Percentiles rank a stretch among this genome's conserved stretches.
phyloP scores from a whole-genome alignment of 1,139 yeast genomes.

The Diutina catenulata region DNA sequence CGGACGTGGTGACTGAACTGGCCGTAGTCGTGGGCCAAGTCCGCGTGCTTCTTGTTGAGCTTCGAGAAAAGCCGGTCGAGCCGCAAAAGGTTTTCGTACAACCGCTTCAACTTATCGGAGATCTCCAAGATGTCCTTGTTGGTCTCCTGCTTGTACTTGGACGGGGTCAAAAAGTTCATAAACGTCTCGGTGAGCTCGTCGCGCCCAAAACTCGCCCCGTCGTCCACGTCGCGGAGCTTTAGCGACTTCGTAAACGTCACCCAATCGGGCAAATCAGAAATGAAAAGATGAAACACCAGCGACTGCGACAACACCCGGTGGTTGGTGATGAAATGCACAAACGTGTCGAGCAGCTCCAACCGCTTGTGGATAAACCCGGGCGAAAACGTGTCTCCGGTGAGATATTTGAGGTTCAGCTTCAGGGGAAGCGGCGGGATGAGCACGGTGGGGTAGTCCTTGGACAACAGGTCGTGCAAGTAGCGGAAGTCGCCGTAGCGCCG shows the following conservation, averaged over 20 bases:
- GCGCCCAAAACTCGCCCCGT: conserved; percentile 11
- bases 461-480: conserved; percentile 60
- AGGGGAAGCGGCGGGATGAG: conserved; percentile 93
- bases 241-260: conserved; percentile 59
- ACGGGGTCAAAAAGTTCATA: conserved; percentile 82
- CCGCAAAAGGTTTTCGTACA: conserved; percentile 71
- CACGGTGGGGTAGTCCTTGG: conserved; percentile 71
- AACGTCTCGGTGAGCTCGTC: conserved; percentile 75
- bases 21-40: conserved; percentile 59
- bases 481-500: conserved; percentile 79
- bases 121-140: conserved; percentile 76
- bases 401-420: conserved; percentile 78
- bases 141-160: conserved; percentile 53
- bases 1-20: conserved; percentile 61
- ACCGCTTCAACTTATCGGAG: conserved; percentile 67
- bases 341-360: conserved; percentile 72
- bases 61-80: conserved; percentile 70
- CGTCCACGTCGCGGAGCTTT: conserved; percentile 37
- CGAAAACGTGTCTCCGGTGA: conserved; percentile 89
- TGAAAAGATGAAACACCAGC: conserved; percentile 60
- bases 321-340: conserved; percentile 55
- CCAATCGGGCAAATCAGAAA: conserved; percentile 76
- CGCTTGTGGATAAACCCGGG: conserved; percentile 73
- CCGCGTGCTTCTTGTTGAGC: conserved; percentile 62
- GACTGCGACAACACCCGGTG: conserved; percentile 68